Percentiles rank a stretch among this genome's conserved stretches.
Evolutionary conservation across 208 protist species (phyloP).

Genomic region (Angomonas ambiguus): DNA sequence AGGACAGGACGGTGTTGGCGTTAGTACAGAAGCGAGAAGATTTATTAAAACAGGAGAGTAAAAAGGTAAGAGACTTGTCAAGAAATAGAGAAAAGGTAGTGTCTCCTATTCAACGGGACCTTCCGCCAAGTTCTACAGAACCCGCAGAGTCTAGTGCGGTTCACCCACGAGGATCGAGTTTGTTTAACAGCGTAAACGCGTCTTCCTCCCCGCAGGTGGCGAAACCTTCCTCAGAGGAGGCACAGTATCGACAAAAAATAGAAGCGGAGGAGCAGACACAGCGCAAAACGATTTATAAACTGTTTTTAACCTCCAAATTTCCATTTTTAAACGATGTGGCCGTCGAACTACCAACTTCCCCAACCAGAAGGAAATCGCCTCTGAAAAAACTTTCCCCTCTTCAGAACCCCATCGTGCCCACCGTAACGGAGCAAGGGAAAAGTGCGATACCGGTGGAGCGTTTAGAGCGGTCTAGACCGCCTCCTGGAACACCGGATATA

Average conservation of each 20-base stretch:
- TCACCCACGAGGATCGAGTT: not conserved
- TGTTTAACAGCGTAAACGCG: not conserved
- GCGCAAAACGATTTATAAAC: not conserved
- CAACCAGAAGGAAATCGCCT: not conserved
- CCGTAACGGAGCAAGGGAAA: not conserved
- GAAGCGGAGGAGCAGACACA: not conserved
- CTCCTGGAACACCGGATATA: not conserved
- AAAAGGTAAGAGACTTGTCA: not conserved
- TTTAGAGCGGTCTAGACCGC: not conserved
- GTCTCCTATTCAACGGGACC: not conserved
- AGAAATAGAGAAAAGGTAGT: not conserved
- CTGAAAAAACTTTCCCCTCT: not conserved
- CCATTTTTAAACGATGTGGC: not conserved
- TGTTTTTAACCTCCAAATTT: not conserved
- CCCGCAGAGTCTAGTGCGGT: not conserved
- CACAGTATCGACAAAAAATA: not conserved
- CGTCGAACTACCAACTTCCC: not conserved
- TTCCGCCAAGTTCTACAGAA: not conserved
- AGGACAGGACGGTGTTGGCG: conserved; percentile 45
- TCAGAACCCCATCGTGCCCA: not conserved
- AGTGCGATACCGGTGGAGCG: not conserved
- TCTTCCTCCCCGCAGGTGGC: not conserved
- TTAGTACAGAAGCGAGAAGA: conserved; percentile 55
- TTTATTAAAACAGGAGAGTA: conserved; percentile 14
- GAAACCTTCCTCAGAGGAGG: not conserved